Evolutionary conservation across 2,329 filamentous ascomycete species (phyloP), one percentile per base, ranked within the genome.

Genomic region (Chaetomiaceae sp.): DNA sequence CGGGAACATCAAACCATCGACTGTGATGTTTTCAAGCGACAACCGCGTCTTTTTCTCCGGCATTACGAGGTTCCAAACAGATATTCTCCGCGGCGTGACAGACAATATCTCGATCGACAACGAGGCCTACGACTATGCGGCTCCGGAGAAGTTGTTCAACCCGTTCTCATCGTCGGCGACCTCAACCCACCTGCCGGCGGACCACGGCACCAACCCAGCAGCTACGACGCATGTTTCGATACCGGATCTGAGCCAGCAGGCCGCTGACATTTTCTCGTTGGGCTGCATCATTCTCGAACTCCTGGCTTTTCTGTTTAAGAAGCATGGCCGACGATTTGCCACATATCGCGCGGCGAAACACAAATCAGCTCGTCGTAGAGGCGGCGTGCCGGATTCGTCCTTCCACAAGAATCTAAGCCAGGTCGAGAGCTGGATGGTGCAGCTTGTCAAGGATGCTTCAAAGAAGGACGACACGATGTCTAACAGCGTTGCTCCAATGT

Each of bases 211-310:
- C 55, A 66, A 61, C 14, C 21, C 27, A 49, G 68, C 58, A 62
- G 71, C 20, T 63, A 71, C 29, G 9, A 9, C 25, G 63, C 33
- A 36, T 8, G n/a, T 16, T 68, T 1, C 68, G 1, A 73, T 71
- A 21, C 71, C 73, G 1, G 73, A 74, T 32, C 69, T 77, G 16
- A 74, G 79, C 58, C 74, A 77, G 3, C 79, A 81, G 58, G 78
- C 80, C 55, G 81, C 84, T 40, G 87, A 90, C 64, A 73, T 90
- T 18, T 91, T 87, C 69, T 87, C 85, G 3, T 73, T 90, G 1
- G 87, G 82, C 9, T 87, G 86, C 65, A 76, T 90, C 47, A 86
- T 86, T 55, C 73, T 90, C 14, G 87, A 91, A 58, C 77, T 90
- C 27, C 65, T 90, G 18, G 83, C 82, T 20, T 83, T 87, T 62